Evolutionary conservation across 192 early-diverging fungal genomes (phyloP), one percentile per base, ranked within the genome.

Genomic region (Spizellomyces punctatus): DNA sequence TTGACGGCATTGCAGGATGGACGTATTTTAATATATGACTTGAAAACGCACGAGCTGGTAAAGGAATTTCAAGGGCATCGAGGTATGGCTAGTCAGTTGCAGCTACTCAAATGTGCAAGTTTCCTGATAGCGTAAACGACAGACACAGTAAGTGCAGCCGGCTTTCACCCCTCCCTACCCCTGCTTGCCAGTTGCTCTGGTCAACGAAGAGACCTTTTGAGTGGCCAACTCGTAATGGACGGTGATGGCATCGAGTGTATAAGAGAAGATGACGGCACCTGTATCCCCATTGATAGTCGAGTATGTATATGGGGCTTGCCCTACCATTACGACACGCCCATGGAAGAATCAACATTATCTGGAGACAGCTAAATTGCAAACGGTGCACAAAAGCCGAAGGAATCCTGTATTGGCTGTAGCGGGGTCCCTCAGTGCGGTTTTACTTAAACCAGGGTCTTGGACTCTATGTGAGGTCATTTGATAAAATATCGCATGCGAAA

Each of bases 161-260:
- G 74, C 1, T 85, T 90, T 22, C 91, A 94, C 64, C 92, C 90
- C 36, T 78, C 74, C 17, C 85, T 88, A 42, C 85, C 90, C 12
- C 66, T 91, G 41, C 69, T 94, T 58, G 89, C 86, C 7, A 86
- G 89, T 3, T 84, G 84, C 9, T 92, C 93, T 4, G 93, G 93
- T 0, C 93, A 94, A 67, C 80, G 93, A 55, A 44, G 66, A 5
- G 46, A 60, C 36, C 10, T 52, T 19, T 12, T 69, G 22, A 43
- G 16, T 54, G 50, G 14, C 17, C 12, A 12, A n/a, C 14, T 54
- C 17, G 12, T 19, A 19, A 54, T 19, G 17, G 50, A 54, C 17
- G 1, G 4, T 1, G 50, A 54, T 54, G 50, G 50, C 17, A 54
- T 54, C 50, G 17, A 12, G 12, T 54, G 14, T n/a, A 54, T 54